Conservation (phyloP, 139 green algal genomes). For the Deuterostichococcus epilithicus region DNA sequence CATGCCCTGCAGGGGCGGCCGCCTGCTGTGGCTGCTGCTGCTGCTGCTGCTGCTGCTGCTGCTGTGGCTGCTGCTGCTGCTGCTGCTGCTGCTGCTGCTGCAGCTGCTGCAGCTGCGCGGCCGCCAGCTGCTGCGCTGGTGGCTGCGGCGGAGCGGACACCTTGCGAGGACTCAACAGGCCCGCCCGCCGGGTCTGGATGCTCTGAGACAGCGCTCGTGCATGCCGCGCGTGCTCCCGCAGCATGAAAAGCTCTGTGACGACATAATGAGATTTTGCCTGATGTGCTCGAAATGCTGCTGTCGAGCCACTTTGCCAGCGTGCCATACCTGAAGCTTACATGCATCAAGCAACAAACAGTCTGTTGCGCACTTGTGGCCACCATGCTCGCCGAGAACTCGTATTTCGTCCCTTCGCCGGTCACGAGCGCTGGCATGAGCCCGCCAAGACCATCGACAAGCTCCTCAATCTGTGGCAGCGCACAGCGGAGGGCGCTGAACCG, state of each 20-base stretch:
- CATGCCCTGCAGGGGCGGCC: background rate
- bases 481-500: no score
- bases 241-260: background rate
- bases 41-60: background rate
- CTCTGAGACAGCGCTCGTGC: background rate
- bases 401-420: background rate
- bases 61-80: background rate
- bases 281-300: no score
- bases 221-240: background rate
- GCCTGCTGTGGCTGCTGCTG: background rate
- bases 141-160: no score
- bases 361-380: background rate
- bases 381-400: background rate
- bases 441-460: background rate
- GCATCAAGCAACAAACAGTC: no score
- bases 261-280: no score
- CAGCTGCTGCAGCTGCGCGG: no score
- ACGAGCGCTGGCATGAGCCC: background rate
- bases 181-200: background rate
- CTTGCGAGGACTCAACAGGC: no score
- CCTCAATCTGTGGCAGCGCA: background rate
- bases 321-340: no score
- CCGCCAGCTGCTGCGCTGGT: no score
- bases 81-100: background rate
- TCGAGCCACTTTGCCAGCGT: no score